Conservation (phyloP, 2,329 filamentous ascomycete species). For the Rosellinia necatrix region DNA sequence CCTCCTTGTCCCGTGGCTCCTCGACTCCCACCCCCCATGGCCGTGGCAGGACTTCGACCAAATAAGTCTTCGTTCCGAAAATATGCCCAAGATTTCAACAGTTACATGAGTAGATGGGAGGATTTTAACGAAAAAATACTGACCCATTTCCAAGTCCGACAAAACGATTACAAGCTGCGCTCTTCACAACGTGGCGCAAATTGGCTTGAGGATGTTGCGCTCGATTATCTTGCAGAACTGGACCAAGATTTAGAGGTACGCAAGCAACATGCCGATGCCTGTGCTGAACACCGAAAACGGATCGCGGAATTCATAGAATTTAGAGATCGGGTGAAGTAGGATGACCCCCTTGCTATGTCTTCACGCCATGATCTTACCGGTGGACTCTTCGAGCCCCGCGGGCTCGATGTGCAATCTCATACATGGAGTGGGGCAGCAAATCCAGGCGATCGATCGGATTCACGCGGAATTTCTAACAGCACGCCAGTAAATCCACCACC, state of each 20-base stretch:
- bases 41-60: conserved; percentile 50
- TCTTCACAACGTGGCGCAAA: conserved; percentile 49
- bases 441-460: not conserved
- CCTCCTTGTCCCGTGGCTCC: conserved; percentile 57
- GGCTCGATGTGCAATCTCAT: not conserved
- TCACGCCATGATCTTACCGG: not conserved
- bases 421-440: not conserved
- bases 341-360: conserved; percentile 6
- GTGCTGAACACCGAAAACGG: conserved; percentile 62
- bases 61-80: conserved; percentile 51
- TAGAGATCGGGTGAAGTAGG: conserved; percentile 48
- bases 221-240: conserved; percentile 63
- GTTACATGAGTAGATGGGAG: conserved; percentile 58
- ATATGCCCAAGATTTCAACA: conserved; percentile 58
- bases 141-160: conserved; percentile 59
- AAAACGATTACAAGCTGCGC: conserved; percentile 47
- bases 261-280: conserved; percentile 63
- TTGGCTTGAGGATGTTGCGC: conserved; percentile 54
- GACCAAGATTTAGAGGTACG: conserved; percentile 68
- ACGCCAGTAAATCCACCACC: not conserved
- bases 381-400: not conserved
- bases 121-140: conserved; percentile 58
- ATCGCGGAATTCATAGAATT: conserved; percentile 61
- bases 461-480: not conserved
- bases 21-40: conserved; percentile 49